phyloP scores from a whole-genome alignment of 495 filamentous ascomycete genomes.

The Aspergillus biplanus region DNA sequence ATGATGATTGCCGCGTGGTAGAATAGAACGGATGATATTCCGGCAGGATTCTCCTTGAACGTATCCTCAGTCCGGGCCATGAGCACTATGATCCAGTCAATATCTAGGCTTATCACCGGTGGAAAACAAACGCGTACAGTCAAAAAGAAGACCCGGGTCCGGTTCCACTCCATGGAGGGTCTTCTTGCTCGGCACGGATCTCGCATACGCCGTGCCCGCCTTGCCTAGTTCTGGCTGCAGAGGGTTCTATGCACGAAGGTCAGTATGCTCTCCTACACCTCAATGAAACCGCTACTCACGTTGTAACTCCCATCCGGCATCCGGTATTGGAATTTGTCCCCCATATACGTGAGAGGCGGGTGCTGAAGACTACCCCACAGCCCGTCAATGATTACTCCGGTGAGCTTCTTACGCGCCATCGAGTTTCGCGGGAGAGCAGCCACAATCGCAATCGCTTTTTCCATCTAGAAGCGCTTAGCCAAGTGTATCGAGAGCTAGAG shows the following conservation, averaged over 20 bases:
- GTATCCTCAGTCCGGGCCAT: conserved; percentile 20
- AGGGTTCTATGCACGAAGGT: conserved; percentile 16
- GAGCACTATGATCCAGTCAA: conserved; percentile 4
- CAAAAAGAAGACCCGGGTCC: conserved; percentile 27
- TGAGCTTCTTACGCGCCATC: conserved; percentile 49
- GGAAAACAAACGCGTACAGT: conserved; percentile 2
- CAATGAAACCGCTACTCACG: conserved; percentile 6
- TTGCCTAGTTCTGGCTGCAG: conserved; percentile 48
- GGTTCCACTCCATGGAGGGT: conserved; percentile 25
- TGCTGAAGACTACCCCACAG: conserved; percentile 65
- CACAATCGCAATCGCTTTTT: neutral
- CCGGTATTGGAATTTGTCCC: conserved; percentile 36
- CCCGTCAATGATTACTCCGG: conserved; percentile 53
- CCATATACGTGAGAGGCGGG: conserved; percentile 54
- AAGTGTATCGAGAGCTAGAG: neutral
- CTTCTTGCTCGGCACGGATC: conserved; percentile 27
- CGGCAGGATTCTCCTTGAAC: conserved; percentile 22
- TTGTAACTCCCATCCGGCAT: conserved; percentile 42
- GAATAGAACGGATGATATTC: conserved; percentile 50
- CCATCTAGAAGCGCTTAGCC: neutral
- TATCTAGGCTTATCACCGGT: neutral
- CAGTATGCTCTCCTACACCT: neutral
- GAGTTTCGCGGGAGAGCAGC: conserved; percentile 43
- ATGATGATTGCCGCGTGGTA: conserved; percentile 54
- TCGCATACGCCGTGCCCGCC: conserved; percentile 45